Conservation (phyloP, 768 basidiomycete genomes). For the Naganishia antarctica region DNA sequence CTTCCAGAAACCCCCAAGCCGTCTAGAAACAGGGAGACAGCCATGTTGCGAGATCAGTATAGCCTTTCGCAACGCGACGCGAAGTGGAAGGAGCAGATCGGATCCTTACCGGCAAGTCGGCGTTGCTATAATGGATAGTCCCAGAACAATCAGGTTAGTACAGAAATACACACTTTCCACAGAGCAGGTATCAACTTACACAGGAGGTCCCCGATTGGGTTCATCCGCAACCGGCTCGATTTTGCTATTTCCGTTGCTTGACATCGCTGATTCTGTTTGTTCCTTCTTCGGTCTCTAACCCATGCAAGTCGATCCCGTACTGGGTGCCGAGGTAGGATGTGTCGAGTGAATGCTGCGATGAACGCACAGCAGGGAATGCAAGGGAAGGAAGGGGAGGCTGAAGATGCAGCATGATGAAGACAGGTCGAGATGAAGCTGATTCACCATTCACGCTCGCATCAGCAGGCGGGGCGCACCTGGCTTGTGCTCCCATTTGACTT, state of each 20-base stretch:
- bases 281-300: neutral
- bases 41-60: neutral
- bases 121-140: too few species aligned
- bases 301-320: neutral
- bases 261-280: neutral
- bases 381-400: neutral
- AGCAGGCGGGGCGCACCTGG: neutral
- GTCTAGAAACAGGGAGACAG: conserved; percentile 27
- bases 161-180: neutral
- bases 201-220: conserved; percentile 6
- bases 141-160: neutral
- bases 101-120: conserved; percentile 20
- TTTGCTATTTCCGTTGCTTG: conserved; percentile 4
- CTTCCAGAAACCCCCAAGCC: conserved; percentile 48
- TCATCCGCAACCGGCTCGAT: conserved; percentile 13
- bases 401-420: neutral
- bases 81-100: too few species aligned
- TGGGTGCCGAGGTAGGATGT: neutral
- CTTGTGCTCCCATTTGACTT: neutral
- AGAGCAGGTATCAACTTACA: neutral
- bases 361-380: too few species aligned
- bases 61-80: too few species aligned
- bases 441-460: neutral
- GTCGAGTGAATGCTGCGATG: neutral
- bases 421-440: neutral